Conservation (phyloP, 208 protist species). For the Trypanosoma rangeli region DNA sequence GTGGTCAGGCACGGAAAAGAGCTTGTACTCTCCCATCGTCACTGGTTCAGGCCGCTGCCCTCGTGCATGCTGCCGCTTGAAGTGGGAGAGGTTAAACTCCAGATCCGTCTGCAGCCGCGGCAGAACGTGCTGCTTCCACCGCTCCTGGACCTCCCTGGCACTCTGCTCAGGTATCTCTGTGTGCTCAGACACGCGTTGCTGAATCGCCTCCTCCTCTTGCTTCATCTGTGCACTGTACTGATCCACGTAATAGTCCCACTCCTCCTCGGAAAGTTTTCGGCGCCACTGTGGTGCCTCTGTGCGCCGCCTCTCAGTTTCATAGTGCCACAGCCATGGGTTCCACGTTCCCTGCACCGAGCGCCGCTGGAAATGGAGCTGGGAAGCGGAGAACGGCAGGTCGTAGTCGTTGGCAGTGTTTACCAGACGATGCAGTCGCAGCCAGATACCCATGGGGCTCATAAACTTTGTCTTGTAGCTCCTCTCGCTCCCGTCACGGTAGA, state of each 20-base stretch:
- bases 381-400: slow-evolving; percentile 56
- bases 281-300: slow-evolving; percentile 47
- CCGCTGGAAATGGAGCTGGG: slow-evolving; percentile 66
- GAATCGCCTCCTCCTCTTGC: slow-evolving; percentile 72
- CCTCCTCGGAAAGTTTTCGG: slow-evolving; percentile 68
- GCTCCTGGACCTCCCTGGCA: slow-evolving; percentile 65
- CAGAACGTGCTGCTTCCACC: slow-evolving; percentile 75
- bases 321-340: slow-evolving; percentile 84
- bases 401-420: slow-evolving; percentile 82
- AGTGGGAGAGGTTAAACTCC: slow-evolving; percentile 68
- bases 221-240: slow-evolving; percentile 82
- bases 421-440: slow-evolving; percentile 60
- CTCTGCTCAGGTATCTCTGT: slow-evolving; percentile 57
- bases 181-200: slow-evolving; percentile 41
- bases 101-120: slow-evolving; percentile 76
- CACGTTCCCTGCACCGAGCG: slow-evolving; percentile 76
- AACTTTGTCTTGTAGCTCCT: slow-evolving; percentile 45
- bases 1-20: slow-evolving; percentile 79
- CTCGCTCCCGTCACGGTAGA: slow-evolving; percentile 87
- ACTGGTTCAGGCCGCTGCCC: slow-evolving; percentile 34
- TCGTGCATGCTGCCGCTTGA: slow-evolving; percentile 54
- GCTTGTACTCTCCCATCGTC: slow-evolving; percentile 63
- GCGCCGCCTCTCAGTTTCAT: slow-evolving; percentile 47
- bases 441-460: slow-evolving; percentile 79
- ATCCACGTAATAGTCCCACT: slow-evolving; percentile 76